phyloP scores from a whole-genome alignment of 2,329 filamentous ascomycete species.

The Cladosporium sp. region DNA sequence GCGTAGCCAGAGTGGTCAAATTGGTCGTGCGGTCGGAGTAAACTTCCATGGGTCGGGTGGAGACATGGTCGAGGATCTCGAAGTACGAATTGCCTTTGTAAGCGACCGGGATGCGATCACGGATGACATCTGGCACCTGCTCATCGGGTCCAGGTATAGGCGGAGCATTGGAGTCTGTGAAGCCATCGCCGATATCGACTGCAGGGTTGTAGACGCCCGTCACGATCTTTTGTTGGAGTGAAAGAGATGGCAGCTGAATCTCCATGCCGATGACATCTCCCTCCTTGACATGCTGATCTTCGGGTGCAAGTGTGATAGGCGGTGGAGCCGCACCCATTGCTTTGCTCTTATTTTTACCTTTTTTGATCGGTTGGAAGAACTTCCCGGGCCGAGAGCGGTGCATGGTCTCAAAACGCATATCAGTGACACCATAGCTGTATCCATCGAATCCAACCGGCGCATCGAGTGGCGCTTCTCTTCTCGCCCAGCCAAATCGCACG shows the following conservation, averaged over 20 bases:
- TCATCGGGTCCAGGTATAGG: slow-evolving; percentile 41
- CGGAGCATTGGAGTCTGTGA: slow-evolving; percentile 34
- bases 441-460: slow-evolving; percentile 82
- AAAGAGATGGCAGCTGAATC: slow-evolving; percentile 81
- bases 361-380: slow-evolving; percentile 54
- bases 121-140: slow-evolving; percentile 69
- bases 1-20: slow-evolving; percentile 60
- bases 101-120: slow-evolving; percentile 89
- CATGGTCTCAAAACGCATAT: slow-evolving; percentile 84
- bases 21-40: slow-evolving; percentile 47
- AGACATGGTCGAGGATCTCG: slow-evolving; percentile 84
- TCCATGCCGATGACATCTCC: slow-evolving; percentile 94
- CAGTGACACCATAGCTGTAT: slow-evolving; percentile 90
- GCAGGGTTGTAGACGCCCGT: slow-evolving; percentile 83
- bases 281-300: slow-evolving; percentile 72
- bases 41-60: slow-evolving; percentile 79
- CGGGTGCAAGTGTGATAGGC: slow-evolving; percentile 25
- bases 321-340: slow-evolving; percentile 50
- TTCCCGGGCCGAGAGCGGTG: slow-evolving; percentile 91
- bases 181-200: slow-evolving; percentile 62
- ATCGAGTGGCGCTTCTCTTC: slow-evolving; percentile 76
- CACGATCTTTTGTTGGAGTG: slow-evolving; percentile 82
- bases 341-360: slow-evolving; percentile 33
- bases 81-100: slow-evolving; percentile 94
- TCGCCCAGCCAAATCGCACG: slow-evolving; percentile 81